Conservation (phyloP, 345 rosid genomes). For the Syzygium aqueum region DNA sequence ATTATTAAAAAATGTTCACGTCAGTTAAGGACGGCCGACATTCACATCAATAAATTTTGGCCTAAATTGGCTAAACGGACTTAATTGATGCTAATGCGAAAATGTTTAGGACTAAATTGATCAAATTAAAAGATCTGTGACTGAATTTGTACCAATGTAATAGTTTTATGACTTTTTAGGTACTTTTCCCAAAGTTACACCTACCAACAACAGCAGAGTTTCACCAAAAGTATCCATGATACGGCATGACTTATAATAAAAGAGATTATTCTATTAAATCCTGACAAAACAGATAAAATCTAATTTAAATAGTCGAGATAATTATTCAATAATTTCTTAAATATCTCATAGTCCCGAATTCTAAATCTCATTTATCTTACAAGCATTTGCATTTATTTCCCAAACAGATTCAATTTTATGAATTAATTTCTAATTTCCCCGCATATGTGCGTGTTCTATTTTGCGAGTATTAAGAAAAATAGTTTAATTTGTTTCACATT, state of each 20-base stretch:
- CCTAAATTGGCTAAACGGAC: too few relatives aligned
- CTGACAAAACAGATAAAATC: background rate
- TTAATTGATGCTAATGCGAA: too few relatives aligned
- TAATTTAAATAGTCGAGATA: background rate
- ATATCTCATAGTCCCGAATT: background rate
- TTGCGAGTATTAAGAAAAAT: background rate
- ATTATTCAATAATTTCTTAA: background rate
- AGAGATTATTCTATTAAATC: background rate
- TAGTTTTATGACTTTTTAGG: too few relatives aligned
- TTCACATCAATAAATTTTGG: too few relatives aligned
- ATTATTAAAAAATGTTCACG: too few relatives aligned
- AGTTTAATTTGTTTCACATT: background rate
- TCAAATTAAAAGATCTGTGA: accelerated
- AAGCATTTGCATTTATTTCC: background rate
- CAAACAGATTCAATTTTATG: background rate
- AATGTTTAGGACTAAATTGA: too few relatives aligned
- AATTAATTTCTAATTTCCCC: background rate
- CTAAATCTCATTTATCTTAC: background rate
- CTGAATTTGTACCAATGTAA: too few relatives aligned
- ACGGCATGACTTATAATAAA: background rate
- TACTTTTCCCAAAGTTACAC: background rate
- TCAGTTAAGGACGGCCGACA: too few relatives aligned
- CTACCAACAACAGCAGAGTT: background rate
- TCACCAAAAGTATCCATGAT: background rate
- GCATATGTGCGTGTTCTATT: background rate